These are phyloP conservation scores for Pseudocercospora vitis DNA, from an alignment of 2,329 filamentous ascomycete genomes.

Conservation along the genomic window DNA sequence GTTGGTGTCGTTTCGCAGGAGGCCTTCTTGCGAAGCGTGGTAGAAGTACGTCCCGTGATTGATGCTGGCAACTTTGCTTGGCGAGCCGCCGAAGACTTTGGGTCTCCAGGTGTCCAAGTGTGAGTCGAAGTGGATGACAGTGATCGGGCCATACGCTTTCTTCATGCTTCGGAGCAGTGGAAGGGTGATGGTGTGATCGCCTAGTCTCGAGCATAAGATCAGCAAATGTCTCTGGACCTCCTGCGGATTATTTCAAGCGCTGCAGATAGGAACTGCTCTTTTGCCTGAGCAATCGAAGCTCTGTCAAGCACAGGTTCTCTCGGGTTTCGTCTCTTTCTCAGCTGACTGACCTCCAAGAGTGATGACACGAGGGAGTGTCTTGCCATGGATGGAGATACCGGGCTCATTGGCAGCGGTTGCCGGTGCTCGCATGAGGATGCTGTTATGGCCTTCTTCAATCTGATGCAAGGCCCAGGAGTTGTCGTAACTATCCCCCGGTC, in stretches of 20 bases:
- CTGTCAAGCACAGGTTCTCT: no score
- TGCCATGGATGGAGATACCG: conserved; percentile 70
- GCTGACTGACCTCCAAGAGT: conserved; percentile 70
- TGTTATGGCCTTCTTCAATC: conserved; percentile 81
- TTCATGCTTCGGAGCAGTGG: conserved; percentile 58
- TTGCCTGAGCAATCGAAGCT: no score
- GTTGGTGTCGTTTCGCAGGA: conserved; percentile 78
- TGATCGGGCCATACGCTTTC: conserved; percentile 67
- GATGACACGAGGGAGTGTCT: conserved; percentile 77
- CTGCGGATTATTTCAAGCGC: no score
- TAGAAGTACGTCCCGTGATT: conserved; percentile 89
- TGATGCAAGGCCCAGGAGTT: conserved; percentile 79
- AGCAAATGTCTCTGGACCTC: no score
- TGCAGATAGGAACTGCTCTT: no score
- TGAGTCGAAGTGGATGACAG: conserved; percentile 63
- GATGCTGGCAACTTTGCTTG: conserved; percentile 71
- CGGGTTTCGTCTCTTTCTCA: no score
- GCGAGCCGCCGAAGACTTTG: conserved; percentile 82
- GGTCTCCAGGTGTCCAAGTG: conserved; percentile 68
- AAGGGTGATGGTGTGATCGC: conserved; percentile 63
- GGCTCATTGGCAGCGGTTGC: conserved; percentile 65
- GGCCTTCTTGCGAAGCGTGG: conserved; percentile 74
- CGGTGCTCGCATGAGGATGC: conserved; percentile 68
- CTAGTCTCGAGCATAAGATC: no score
- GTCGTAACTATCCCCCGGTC: conserved; percentile 62